Evolutionary conservation across 1,139 yeast species (phyloP).

Genomic region (Kurtzmaniella quercitrusa): DNA sequence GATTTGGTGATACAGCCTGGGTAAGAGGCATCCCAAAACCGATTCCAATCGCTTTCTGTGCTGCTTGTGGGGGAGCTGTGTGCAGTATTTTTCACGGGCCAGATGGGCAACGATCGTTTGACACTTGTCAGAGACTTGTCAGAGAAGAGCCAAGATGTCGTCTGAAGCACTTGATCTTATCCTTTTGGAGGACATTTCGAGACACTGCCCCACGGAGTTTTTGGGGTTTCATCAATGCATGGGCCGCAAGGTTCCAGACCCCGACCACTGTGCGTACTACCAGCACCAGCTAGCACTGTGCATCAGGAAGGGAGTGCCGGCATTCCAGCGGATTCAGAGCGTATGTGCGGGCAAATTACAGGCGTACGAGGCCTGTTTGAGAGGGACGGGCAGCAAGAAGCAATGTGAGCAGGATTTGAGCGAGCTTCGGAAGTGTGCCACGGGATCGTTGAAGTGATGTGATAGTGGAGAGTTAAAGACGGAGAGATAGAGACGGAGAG

Average conservation of each 20-base stretch:
- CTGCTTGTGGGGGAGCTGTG: too few relatives aligned
- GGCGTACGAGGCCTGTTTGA: constrained; percentile 59
- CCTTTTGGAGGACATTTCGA: constrained; percentile 46
- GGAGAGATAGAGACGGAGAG: constrained; percentile 6
- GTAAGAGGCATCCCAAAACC: too few relatives aligned
- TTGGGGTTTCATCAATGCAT: constrained; percentile 64
- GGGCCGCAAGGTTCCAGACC: constrained; percentile 40
- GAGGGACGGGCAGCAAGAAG: constrained; percentile 26
- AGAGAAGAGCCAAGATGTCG: too few relatives aligned
- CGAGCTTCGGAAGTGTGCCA: constrained; percentile 35
- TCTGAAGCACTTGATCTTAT: constrained; percentile 22
- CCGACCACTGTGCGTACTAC: constrained; percentile 44
- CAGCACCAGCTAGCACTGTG: constrained; percentile 53
- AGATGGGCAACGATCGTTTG: neutral
- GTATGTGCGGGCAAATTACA: constrained; percentile 53
- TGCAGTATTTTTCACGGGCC: neutral
- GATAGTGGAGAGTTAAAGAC: neutral
- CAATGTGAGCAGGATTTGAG: constrained; percentile 34
- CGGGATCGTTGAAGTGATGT: constrained; percentile 15
- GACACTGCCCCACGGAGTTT: constrained; percentile 61
- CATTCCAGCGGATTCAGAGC: constrained; percentile 58
- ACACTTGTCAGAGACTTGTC: neutral
- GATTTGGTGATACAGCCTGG: too few relatives aligned
- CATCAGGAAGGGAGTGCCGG: constrained; percentile 56
- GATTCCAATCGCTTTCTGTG: too few relatives aligned